Conservation (phyloP, 1,284 basidiomycete species). For the Ganoderma multipileum region DNA sequence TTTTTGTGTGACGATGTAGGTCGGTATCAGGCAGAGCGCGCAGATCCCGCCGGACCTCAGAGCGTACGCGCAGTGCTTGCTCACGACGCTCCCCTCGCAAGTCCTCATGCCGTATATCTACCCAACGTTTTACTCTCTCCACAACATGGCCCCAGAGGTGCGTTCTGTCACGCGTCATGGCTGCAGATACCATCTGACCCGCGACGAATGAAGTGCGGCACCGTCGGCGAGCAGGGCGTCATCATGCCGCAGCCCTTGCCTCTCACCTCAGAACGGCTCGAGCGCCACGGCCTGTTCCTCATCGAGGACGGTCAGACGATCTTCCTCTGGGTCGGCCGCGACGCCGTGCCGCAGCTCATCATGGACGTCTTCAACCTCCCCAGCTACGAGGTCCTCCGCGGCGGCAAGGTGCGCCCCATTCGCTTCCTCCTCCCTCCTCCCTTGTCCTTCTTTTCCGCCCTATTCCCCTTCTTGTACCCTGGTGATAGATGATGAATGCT, state of each 20-base stretch:
- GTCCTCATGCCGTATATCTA: constrained; percentile 93
- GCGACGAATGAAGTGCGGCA: constrained; percentile 64
- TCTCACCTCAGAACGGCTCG: constrained; percentile 91
- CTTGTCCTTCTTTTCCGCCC: not conserved
- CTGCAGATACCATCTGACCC: not conserved
- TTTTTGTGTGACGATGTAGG: constrained; percentile 50
- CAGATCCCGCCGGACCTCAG: constrained; percentile 97
- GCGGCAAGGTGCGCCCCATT: constrained; percentile 79
- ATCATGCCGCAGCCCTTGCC: constrained; percentile 90
- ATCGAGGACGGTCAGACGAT: constrained; percentile 99
- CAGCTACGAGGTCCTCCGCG: constrained; percentile 86
- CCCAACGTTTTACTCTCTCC: constrained; percentile 94
- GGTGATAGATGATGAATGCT: not conserved
- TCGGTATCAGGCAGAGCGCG: constrained; percentile 93
- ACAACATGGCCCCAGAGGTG: constrained; percentile 95
- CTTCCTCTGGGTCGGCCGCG: constrained; percentile 97
- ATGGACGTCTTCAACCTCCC: constrained; percentile 95
- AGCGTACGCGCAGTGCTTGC: constrained; percentile 92
- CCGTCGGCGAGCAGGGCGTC: constrained; percentile 81
- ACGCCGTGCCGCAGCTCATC: constrained; percentile 94
- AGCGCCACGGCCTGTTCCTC: constrained; percentile 94
- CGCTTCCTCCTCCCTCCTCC: not conserved
- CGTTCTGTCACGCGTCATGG: constrained; percentile 29
- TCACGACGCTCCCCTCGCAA: constrained; percentile 93
- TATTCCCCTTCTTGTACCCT: not conserved